A percentile compares a stretch with the other conserved stretches of the same genome.
Conservation (phyloP, 306 rosid genomes). For the Cucumis sativus region DNA sequence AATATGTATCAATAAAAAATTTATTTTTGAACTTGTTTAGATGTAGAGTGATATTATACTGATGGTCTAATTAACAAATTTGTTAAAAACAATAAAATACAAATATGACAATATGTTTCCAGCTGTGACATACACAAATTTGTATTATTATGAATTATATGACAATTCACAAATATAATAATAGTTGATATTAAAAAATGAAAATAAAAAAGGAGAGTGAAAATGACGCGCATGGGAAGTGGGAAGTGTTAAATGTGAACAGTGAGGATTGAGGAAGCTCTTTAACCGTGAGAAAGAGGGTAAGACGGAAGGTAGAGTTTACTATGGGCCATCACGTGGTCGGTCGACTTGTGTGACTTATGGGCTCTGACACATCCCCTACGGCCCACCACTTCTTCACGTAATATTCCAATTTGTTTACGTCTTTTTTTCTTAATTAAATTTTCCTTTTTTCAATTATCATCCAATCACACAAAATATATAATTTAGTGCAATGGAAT, state of each 20-base stretch:
- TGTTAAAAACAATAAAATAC: too few relatives aligned
- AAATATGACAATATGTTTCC: too few relatives aligned
- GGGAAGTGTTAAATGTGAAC: neutral
- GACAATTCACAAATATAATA: too few relatives aligned
- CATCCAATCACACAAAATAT: neutral
- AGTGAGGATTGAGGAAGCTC: neutral
- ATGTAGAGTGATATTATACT: too few relatives aligned
- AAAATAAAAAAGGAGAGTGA: neutral
- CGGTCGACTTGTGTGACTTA: slow-evolving; percentile 1
- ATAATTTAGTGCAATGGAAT: neutral
- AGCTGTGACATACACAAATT: too few relatives aligned
- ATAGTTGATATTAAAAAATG: too few relatives aligned
- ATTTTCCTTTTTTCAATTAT: neutral
- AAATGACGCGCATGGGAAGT: neutral
- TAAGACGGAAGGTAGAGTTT: neutral
- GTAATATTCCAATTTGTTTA: neutral
- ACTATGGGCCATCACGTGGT: slow-evolving; percentile 2
- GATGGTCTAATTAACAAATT: too few relatives aligned
- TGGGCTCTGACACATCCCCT: neutral
- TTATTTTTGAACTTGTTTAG: too few relatives aligned
- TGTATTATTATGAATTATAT: too few relatives aligned
- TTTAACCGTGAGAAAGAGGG: neutral
- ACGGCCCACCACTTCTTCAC: neutral
- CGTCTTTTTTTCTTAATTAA: neutral
- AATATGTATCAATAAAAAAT: too few relatives aligned